A percentile compares a stretch with the other conserved stretches of the same genome.
These are phyloP conservation scores for Ceratocystis albifundus DNA, from an alignment of 2,329 filamentous ascomycete species.

Conservation along the genomic window DNA sequence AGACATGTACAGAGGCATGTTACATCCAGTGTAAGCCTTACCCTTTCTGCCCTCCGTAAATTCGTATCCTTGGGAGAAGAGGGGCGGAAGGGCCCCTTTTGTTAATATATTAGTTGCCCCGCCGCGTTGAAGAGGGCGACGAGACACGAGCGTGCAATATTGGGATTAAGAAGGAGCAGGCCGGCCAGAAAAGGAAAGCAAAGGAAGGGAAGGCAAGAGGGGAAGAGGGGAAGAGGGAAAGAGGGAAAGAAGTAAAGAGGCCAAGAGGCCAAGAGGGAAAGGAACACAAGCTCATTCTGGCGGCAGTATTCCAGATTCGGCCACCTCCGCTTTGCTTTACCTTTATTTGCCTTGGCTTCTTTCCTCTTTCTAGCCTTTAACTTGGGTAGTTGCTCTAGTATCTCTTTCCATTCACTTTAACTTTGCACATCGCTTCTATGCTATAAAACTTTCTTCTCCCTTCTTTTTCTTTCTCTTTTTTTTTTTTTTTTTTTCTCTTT, in stretches of 20 bases:
- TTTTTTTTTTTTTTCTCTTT: not conserved
- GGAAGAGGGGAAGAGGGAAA: too few relatives aligned
- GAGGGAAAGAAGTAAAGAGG: not conserved
- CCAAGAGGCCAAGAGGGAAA: not conserved
- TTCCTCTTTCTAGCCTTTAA: not conserved
- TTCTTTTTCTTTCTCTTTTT: not conserved
- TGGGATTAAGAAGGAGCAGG: constrained; percentile 9
- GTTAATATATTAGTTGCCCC: not conserved
- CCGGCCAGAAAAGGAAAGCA: not conserved
- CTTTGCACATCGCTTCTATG: not conserved
- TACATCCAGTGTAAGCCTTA: not conserved
- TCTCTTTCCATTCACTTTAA: not conserved
- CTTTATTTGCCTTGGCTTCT: not conserved
- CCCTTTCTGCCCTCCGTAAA: not conserved
- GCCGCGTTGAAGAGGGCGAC: not conserved
- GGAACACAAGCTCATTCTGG: not conserved
- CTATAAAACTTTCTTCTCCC: constrained; percentile 5
- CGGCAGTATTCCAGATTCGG: constrained; percentile 1
- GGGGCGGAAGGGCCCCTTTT: not conserved
- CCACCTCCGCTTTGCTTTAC: not conserved
- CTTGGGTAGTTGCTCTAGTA: not conserved
- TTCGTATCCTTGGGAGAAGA: not conserved
- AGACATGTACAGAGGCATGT: not conserved
- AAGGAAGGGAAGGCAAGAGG: not conserved
- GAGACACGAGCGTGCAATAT: not conserved